A percentile compares a stretch with the other conserved stretches of the same genome.
phyloP scores from a whole-genome alignment of 306 rosid species.

The Medicago lupulina region DNA sequence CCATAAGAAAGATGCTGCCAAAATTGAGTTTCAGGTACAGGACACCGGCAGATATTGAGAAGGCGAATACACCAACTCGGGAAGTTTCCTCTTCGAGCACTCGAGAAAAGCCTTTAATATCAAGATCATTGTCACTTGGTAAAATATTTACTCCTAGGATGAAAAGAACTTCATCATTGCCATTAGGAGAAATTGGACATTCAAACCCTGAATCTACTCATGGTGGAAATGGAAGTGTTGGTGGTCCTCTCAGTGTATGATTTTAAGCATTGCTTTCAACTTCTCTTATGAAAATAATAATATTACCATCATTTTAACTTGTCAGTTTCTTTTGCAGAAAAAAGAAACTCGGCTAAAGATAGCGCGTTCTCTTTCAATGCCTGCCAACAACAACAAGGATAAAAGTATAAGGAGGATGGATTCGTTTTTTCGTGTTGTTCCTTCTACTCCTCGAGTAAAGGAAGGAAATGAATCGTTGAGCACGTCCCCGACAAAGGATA shows the following conservation, averaged over 20 bases:
- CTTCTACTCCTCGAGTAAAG: constrained; percentile 87
- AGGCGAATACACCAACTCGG: constrained; percentile 49
- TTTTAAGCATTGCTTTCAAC: constrained; percentile 25
- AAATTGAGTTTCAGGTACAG: constrained; percentile 85
- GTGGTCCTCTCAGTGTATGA: constrained; percentile 62
- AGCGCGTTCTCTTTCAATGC: constrained; percentile 94
- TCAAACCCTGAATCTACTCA: constrained; percentile 68
- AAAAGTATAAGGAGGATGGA: constrained; percentile 82
- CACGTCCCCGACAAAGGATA: constrained; percentile 58
- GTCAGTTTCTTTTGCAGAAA: constrained; percentile 57
- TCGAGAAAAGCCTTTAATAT: constrained; percentile 70
- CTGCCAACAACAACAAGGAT: constrained; percentile 66
- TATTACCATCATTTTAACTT: constrained; percentile 17
- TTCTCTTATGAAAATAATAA: not conserved
- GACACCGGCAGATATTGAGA: constrained; percentile 65
- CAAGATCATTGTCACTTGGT: constrained; percentile 78
- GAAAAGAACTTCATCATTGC: constrained; percentile 90
- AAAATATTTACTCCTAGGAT: constrained; percentile 87
- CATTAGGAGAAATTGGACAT: constrained; percentile 66
- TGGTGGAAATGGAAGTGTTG: constrained; percentile 76
- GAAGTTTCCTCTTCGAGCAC: constrained; percentile 62
- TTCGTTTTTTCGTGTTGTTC: constrained; percentile 82
- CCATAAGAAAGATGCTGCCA: constrained; percentile 72
- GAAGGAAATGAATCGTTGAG: constrained; percentile 53
- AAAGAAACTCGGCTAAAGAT: constrained; percentile 61